These are phyloP conservation scores for Spergularia azorica DNA, from an alignment of 179 eudicot genomes.

Conservation along the genomic window DNA sequence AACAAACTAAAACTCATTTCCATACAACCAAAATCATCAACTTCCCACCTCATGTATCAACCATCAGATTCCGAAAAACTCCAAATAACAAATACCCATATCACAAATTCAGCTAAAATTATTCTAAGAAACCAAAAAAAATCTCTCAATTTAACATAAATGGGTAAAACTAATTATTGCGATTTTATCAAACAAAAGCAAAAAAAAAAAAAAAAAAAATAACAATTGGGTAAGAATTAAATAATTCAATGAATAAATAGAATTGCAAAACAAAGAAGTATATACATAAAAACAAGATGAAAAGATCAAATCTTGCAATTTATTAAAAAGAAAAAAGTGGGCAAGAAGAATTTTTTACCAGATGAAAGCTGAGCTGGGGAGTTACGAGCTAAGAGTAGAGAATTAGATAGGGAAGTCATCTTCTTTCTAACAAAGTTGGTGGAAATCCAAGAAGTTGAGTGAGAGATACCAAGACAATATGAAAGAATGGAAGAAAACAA, in stretches of 20 bases:
- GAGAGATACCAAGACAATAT: conserved; percentile 30
- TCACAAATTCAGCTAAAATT: not conserved
- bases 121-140: conserved; percentile 5
- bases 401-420: conserved; percentile 45
- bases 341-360: conserved; percentile 29
- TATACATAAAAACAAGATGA: not conserved
- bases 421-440: not conserved
- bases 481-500: not conserved
- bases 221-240: not conserved
- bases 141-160: not conserved
- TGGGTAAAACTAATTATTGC: not conserved
- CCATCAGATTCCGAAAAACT: not conserved
- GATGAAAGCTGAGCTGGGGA: conserved; percentile 37
- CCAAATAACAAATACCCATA: not conserved
- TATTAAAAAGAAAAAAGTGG: not conserved
- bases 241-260: not conserved
- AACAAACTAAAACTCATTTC: not conserved
- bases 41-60: not conserved
- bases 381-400: conserved; percentile 32
- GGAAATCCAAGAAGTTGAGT: conserved; percentile 36
- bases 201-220: not conserved
- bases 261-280: not conserved
- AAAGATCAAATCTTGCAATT: not conserved
- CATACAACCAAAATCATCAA: conserved; percentile 4
- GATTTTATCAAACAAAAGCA: not conserved